Conservation (phyloP, 2,329 filamentous ascomycete species). For the Monosporascus sp. region DNA sequence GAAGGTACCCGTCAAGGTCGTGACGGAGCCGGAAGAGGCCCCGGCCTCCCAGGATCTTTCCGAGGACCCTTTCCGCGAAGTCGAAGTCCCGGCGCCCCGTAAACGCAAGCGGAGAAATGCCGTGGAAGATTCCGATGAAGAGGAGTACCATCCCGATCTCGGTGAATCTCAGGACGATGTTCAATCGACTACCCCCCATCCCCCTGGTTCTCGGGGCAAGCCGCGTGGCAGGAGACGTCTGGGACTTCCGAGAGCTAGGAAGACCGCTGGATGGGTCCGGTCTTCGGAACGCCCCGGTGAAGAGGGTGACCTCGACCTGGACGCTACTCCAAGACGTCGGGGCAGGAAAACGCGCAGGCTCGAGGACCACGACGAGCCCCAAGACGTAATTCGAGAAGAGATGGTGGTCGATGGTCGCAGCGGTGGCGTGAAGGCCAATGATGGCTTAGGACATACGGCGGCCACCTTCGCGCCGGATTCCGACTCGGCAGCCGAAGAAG, state of each 20-base stretch:
- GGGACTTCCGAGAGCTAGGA: conserved; percentile 11
- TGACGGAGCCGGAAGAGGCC: conserved; percentile 22
- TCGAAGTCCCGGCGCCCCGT: conserved; percentile 10
- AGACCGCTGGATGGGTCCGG: conserved; percentile 11
- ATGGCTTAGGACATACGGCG: neutral
- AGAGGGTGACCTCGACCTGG: conserved; percentile 9
- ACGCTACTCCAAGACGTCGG: conserved; percentile 16
- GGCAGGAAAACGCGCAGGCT: conserved; percentile 15
- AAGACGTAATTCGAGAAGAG: conserved; percentile 3
- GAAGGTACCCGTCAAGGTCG: conserved; percentile 23
- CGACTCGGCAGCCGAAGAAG: conserved; percentile 10
- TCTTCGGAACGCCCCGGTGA: conserved; percentile 3
- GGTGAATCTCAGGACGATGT: conserved; percentile 20
- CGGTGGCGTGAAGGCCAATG: neutral
- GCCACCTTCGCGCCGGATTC: neutral
- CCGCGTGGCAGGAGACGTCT: conserved; percentile 13
- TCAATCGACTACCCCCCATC: conserved; percentile 10
- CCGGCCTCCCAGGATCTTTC: conserved; percentile 15
- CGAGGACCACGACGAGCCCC: conserved; percentile 5
- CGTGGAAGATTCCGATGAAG: conserved; percentile 18
- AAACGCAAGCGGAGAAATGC: conserved; percentile 22
- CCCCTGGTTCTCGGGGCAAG: conserved; percentile 6
- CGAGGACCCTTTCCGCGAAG: conserved; percentile 18
- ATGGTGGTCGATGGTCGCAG: conserved; percentile 9
- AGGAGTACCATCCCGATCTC: conserved; percentile 21